These are phyloP conservation scores for Byssoonygena ceratinophila DNA, from an alignment of 2,329 filamentous ascomycete genomes.

Conservation along the genomic window DNA sequence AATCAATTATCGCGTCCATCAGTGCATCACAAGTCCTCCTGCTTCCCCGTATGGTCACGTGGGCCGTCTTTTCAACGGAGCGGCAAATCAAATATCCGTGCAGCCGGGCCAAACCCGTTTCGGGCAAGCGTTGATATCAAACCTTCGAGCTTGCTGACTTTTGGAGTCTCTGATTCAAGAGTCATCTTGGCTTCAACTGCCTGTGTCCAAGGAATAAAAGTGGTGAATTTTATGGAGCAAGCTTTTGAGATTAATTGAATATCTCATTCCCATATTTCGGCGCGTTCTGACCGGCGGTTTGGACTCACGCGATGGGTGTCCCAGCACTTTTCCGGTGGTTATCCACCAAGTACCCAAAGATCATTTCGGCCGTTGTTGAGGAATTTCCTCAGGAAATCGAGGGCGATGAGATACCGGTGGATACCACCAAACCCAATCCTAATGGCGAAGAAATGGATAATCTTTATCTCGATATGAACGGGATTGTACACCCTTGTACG, in stretches of 20 bases:
- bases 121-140: conserved; percentile 5
- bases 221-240: background rate
- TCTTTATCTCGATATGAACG: conserved; percentile 97
- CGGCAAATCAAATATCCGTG: background rate
- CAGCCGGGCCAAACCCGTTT: background rate
- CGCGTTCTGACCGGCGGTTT: background rate
- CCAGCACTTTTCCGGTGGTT: conserved; percentile 94
- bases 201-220: background rate
- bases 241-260: background rate
- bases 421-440: conserved; percentile 74
- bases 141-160: background rate
- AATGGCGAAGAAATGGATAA: conserved; percentile 98
- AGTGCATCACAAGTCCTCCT: background rate
- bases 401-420: conserved; percentile 72
- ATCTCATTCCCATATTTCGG: background rate
- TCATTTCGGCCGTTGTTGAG: conserved; percentile 83
- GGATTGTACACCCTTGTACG: conserved; percentile 96
- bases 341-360: conserved; percentile 94
- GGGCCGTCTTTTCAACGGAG: too few relatives aligned
- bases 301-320: conserved; percentile 61
- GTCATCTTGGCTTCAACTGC: background rate
- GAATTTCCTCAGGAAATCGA: conserved; percentile 72
- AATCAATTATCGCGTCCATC: too few relatives aligned
- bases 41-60: background rate
- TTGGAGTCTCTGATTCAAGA: background rate